Percentiles rank a stretch among this genome's conserved stretches.
Conservation (phyloP, 2,329 filamentous ascomycete genomes). For the Amesomyces nigricolor region DNA sequence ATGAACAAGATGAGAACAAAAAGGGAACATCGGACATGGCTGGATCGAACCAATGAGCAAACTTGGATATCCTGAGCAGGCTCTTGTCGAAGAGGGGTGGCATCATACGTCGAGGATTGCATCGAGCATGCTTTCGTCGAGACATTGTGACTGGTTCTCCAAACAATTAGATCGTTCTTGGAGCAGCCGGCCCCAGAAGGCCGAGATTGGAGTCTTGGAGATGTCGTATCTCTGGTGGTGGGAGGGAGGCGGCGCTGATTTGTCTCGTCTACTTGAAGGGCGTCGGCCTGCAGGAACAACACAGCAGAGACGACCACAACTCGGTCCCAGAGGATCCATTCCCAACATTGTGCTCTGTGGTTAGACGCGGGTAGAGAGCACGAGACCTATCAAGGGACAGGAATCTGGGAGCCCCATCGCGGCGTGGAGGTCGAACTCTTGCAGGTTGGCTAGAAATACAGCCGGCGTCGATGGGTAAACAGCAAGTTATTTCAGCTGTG, state of each 20-base stretch:
- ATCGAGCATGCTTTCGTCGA: neutral
- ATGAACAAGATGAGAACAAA: neutral
- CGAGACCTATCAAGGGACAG: too few species aligned
- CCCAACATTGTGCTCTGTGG: too few species aligned
- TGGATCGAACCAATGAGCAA: neutral
- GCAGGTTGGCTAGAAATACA: too few species aligned
- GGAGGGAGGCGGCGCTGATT: neutral
- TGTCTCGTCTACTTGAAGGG: neutral
- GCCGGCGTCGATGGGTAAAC: too few species aligned
- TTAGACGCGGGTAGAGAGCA: too few species aligned
- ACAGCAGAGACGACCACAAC: neutral
- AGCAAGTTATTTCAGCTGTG: too few species aligned
- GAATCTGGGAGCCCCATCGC: too few species aligned
- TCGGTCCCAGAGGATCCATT: neutral
- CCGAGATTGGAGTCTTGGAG: neutral
- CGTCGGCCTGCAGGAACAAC: conserved; percentile 1
- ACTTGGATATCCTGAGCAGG: too few species aligned
- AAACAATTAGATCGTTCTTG: neutral
- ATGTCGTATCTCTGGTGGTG: neutral
- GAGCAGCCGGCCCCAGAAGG: neutral
- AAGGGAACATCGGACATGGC: neutral
- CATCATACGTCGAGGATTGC: neutral
- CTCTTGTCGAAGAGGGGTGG: neutral
- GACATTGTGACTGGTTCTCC: neutral
- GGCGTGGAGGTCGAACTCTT: too few species aligned